Conservation (phyloP, 768 basidiomycete species). For the Terana coerulea region DNA sequence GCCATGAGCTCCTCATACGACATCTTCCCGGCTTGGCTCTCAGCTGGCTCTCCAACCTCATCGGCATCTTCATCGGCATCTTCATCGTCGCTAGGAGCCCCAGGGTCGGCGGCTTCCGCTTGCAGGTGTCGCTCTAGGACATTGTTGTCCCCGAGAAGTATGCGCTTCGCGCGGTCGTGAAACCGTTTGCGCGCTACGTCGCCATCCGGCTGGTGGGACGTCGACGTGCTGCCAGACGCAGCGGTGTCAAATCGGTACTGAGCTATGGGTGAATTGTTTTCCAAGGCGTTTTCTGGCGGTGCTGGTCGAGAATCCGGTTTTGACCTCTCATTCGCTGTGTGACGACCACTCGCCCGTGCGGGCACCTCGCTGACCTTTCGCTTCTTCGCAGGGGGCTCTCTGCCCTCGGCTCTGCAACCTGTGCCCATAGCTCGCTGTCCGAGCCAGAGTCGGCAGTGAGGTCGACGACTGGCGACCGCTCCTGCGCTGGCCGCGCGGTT, state of each 20-base stretch:
- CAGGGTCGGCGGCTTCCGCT: slow-evolving; percentile 21
- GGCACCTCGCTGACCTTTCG: background rate
- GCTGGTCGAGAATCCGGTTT: background rate
- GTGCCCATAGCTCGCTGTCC: slow-evolving; percentile 3
- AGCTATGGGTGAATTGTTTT: slow-evolving; percentile 20
- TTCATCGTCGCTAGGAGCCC: too few relatives aligned
- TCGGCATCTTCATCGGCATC: slow-evolving; percentile 21
- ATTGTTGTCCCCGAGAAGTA: slow-evolving; percentile 45
- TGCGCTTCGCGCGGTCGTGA: slow-evolving; percentile 46
- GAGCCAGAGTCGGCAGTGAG: background rate
- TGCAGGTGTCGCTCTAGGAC: slow-evolving; percentile 26
- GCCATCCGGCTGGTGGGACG: slow-evolving; percentile 2
- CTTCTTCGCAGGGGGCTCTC: slow-evolving; percentile 10
- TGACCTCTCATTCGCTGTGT: background rate
- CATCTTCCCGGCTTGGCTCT: background rate
- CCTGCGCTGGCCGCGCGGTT: too few relatives aligned
- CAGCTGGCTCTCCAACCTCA: background rate
- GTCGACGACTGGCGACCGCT: background rate
- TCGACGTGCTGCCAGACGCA: background rate
- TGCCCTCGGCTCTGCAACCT: background rate
- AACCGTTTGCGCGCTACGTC: slow-evolving; percentile 20
- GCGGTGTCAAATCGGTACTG: slow-evolving; percentile 44
- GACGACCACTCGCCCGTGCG: background rate
- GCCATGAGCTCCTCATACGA: slow-evolving; percentile 34
- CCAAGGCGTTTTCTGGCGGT: background rate